A percentile compares a stretch with the other conserved stretches of the same genome.
phyloP scores from a whole-genome alignment of 257 asterid species.

The Solanum virginianum region DNA sequence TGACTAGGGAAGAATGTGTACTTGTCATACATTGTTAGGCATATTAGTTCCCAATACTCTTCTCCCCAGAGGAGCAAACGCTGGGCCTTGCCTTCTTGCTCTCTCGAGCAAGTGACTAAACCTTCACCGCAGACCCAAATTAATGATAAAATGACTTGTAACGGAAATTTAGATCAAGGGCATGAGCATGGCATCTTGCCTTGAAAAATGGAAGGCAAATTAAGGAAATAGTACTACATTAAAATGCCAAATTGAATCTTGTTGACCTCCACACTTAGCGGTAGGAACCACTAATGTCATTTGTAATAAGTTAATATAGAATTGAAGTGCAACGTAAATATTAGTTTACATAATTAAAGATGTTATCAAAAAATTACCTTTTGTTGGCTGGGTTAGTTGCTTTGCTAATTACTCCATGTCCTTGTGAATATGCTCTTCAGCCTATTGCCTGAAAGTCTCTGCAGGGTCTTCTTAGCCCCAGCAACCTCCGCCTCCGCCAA shows the following conservation, averaged over 20 bases:
- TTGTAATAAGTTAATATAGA: background rate
- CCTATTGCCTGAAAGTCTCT: slow-evolving; percentile 76
- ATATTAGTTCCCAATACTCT: background rate
- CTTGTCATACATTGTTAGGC: background rate
- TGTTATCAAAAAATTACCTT: slow-evolving; percentile 28
- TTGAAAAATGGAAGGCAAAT: background rate
- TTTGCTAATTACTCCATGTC: slow-evolving; percentile 50
- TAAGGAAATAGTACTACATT: background rate
- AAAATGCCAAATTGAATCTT: background rate
- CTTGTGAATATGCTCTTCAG: slow-evolving; percentile 55
- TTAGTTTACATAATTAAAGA: background rate
- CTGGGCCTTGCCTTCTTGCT: background rate
- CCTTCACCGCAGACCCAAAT: background rate
- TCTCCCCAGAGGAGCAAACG: background rate
- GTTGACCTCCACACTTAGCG: background rate
- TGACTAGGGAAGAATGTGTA: background rate
- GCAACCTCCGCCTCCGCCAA: slow-evolving; percentile 51
- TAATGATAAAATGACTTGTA: background rate
- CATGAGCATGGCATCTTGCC: background rate
- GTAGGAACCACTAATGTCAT: background rate
- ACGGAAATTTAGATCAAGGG: background rate
- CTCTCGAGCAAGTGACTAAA: background rate
- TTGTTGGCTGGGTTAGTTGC: slow-evolving; percentile 11
- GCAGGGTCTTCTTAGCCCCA: slow-evolving; percentile 84
- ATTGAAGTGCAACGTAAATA: background rate